Evolutionary conservation across 2,329 filamentous ascomycete species (phyloP).

Genomic region (Epichloe scottii): DNA sequence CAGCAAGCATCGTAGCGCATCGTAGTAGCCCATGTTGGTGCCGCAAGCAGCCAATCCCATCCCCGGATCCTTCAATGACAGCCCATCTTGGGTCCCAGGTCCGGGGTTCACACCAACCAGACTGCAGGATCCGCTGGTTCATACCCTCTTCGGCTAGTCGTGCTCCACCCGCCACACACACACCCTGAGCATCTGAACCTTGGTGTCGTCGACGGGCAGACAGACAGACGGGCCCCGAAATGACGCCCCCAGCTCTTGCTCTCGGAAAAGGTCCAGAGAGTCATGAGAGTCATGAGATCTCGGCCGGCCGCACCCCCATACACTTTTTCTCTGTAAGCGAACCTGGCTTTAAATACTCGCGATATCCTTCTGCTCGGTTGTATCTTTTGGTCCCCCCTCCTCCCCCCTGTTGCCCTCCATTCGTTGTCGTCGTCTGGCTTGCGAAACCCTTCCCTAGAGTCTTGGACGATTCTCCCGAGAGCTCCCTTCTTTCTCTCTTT

Average conservation of each 20-base stretch:
- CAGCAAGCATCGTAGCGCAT: background rate
- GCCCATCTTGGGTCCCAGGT: conserved; percentile 1
- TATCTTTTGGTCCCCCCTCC: background rate
- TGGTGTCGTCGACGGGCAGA: too few species aligned
- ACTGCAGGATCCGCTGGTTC: background rate
- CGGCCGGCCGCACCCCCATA: background rate
- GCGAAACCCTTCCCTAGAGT: background rate
- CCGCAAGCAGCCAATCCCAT: background rate
- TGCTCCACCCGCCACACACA: background rate
- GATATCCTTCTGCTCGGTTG: conserved; percentile 3
- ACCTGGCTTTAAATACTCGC: conserved; percentile 6
- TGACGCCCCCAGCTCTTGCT: background rate
- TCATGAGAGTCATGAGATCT: conserved; percentile 1
- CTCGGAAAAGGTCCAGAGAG: background rate
- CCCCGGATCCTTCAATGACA: background rate
- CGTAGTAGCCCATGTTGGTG: background rate
- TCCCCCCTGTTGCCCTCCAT: background rate
- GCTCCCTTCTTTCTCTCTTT: background rate
- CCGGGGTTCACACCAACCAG: conserved; percentile 1
- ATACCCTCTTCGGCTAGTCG: background rate
- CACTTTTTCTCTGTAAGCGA: background rate
- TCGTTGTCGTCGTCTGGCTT: conserved; percentile 2
- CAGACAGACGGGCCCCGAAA: too few species aligned
- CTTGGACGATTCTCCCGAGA: background rate
- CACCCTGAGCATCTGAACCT: too few species aligned